Base-by-base conservation (phyloP, 768 basidiomycete genomes). In the Mrakia hoshinonis region DNA sequence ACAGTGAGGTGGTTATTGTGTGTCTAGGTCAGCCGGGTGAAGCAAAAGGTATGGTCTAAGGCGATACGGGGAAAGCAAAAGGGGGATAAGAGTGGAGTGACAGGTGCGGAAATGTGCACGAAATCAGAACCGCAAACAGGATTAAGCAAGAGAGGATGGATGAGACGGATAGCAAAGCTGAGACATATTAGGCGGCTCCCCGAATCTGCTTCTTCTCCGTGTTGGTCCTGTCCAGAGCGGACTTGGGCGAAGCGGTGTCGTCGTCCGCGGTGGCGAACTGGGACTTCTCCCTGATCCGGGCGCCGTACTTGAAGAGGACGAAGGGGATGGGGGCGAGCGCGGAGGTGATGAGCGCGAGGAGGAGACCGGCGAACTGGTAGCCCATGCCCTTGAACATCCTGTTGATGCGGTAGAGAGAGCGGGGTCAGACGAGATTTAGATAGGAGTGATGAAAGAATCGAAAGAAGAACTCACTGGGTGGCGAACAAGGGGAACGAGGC, bases 401-500 rank as follows among this genome's bases (percentile, higher is more conserved):
- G n/a, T n/a, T n/a, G 46, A 10, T 6, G 38, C 15, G 34, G 61
- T 4, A 36, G 20, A n/a, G 12, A 24, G 22, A n/a, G n/a, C 11
- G 31, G 24, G n/a, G 54, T 58, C n/a, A 24, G 54, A 24, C n/a
- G 54, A 58, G 12, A 12, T 58, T n/a, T 9, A 58, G 54, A 11
- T 10, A n/a, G 12, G 54, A 24, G 10, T 9, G 31, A n/a, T 10
- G 26, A 31, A 24, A 62, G 26, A 43, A 62, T 62, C 13, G 60
- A 24, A 26, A 34, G 26, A 62, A 36, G 36, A 22, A 63, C 36
- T 11, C 62, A 38, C 52, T 83, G 81, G 24, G 87, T 85, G 3
- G 86, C 87, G 74, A 91, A 91, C n/a, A 91, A 79, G 2, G 89
- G 90, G 76, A 91, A 90, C 0, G 36, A 39, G 1, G 67, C 67